phyloP scores from a whole-genome alignment of 1,284 basidiomycete genomes.

The Moesziomyces parantarcticus region DNA sequence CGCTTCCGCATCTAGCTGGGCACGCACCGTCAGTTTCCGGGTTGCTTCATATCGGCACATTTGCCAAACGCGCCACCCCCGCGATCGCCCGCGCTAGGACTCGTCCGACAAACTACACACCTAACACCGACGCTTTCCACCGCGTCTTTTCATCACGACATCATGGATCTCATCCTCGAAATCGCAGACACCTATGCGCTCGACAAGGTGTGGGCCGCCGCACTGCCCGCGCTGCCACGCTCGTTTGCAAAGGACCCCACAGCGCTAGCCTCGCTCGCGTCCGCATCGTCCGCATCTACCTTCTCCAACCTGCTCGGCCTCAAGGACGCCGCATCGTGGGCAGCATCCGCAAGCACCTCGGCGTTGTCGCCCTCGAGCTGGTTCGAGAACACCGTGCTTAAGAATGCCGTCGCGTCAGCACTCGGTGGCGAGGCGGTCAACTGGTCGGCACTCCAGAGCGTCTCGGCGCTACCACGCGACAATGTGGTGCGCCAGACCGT shows the following conservation, averaged over 20 bases:
- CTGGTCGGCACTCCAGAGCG: constrained; percentile 34
- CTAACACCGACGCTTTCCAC: too few species aligned
- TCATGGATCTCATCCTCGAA: constrained; percentile 84
- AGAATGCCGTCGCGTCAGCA: constrained; percentile 28
- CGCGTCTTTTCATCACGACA: not conserved
- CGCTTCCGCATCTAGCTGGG: too few species aligned
- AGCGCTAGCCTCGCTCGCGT: constrained; percentile 27
- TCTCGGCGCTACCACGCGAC: constrained; percentile 54
- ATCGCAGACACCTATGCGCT: constrained; percentile 80
- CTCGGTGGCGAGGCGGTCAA: constrained; percentile 29
- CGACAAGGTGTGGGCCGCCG: constrained; percentile 80
- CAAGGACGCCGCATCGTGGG: constrained; percentile 25
- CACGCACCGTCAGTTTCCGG: too few species aligned
- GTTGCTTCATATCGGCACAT: too few species aligned
- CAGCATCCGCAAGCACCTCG: constrained; percentile 36
- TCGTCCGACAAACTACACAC: too few species aligned
- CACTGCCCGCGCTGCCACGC: constrained; percentile 73
- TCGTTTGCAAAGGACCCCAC: constrained; percentile 34
- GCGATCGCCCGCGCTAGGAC: too few species aligned
- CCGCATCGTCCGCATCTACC: constrained; percentile 42
- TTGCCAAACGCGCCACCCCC: too few species aligned
- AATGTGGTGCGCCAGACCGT: constrained; percentile 74
- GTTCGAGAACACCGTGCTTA: constrained; percentile 37
- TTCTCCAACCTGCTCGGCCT: constrained; percentile 16
- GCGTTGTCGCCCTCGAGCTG: constrained; percentile 19